These are phyloP conservation scores for Zasmidium citrigriseum DNA, from an alignment of 2,329 filamentous ascomycete species.

Conservation along the genomic window DNA sequence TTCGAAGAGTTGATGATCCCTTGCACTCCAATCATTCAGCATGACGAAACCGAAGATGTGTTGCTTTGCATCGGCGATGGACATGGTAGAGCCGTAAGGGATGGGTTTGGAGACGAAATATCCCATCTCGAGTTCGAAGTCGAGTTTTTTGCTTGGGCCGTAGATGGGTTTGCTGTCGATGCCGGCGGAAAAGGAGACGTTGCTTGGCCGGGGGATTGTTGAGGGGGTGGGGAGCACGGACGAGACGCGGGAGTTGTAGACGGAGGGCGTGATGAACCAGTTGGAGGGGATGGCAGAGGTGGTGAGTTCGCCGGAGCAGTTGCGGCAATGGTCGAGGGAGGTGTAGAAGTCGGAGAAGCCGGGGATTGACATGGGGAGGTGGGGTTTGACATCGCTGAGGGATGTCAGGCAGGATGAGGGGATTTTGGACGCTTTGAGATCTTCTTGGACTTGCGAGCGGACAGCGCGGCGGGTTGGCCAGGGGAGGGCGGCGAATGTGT, in stretches of 20 bases:
- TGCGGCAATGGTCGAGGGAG: constrained; percentile 55
- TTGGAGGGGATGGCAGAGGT: constrained; percentile 28
- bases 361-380: constrained; percentile 57
- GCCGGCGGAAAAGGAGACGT: constrained; percentile 41
- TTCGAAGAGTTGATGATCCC: constrained; percentile 62
- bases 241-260: constrained; percentile 47
- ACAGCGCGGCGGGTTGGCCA: constrained; percentile 40
- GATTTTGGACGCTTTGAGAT: constrained; percentile 32
- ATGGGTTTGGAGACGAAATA: constrained; percentile 47
- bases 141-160: constrained; percentile 43
- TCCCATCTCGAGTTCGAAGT: constrained; percentile 54
- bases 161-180: constrained; percentile 41
- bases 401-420: constrained; percentile 32
- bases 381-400: constrained; percentile 47
- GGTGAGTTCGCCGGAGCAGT: constrained; percentile 47
- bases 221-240: constrained; percentile 29
- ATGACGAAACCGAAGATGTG: constrained; percentile 66
- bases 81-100: constrained; percentile 39
- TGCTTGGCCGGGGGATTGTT: constrained; percentile 47
- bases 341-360: constrained; percentile 63
- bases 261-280: constrained; percentile 38
- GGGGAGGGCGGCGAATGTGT: constrained; percentile 52
- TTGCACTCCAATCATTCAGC: constrained; percentile 62
- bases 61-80: constrained; percentile 47
- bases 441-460: constrained; percentile 43